Evolutionary conservation across 768 basidiomycete species (phyloP).

Genomic region (Guyanaporus albipodus): DNA sequence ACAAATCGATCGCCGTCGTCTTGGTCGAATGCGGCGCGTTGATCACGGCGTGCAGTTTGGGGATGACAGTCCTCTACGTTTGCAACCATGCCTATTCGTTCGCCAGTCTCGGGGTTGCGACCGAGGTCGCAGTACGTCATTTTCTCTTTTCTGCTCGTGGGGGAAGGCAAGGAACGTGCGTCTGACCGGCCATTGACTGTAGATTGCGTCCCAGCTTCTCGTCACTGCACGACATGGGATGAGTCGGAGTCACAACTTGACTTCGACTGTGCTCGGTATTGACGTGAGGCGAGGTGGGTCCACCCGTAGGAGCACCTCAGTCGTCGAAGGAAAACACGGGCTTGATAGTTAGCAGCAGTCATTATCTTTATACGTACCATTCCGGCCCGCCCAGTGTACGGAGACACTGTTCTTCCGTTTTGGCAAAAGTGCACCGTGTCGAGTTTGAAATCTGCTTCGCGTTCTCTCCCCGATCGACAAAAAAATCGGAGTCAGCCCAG

Average conservation of each 20-base stretch:
- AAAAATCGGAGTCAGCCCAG: too few species aligned
- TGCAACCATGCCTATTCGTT: neutral
- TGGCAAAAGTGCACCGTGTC: too few species aligned
- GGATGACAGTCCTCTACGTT: conserved; percentile 11
- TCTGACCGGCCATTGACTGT: neutral
- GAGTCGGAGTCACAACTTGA: neutral
- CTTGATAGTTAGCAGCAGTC: too few species aligned
- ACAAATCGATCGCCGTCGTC: conserved; percentile 14
- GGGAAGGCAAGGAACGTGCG: too few species aligned
- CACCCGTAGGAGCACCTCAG: neutral
- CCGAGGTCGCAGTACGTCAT: conserved; percentile 17
- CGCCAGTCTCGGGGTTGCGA: conserved; percentile 8
- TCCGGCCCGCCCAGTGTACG: neutral
- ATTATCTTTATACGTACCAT: neutral
- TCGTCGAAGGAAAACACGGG: neutral
- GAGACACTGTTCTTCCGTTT: too few species aligned
- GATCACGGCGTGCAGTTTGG: conserved; percentile 1
- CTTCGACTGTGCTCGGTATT: neutral
- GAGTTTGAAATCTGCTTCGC: too few species aligned
- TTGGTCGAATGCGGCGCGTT: conserved; percentile 19
- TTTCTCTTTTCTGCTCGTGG: neutral
- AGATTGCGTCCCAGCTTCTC: conserved; percentile 15
- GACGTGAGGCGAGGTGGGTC: neutral
- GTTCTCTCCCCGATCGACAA: too few species aligned
- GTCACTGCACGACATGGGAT: conserved; percentile 15